These are phyloP conservation scores for Aspergillus candidus DNA, from an alignment of 2,329 filamentous ascomycete species.

Conservation along the genomic window DNA sequence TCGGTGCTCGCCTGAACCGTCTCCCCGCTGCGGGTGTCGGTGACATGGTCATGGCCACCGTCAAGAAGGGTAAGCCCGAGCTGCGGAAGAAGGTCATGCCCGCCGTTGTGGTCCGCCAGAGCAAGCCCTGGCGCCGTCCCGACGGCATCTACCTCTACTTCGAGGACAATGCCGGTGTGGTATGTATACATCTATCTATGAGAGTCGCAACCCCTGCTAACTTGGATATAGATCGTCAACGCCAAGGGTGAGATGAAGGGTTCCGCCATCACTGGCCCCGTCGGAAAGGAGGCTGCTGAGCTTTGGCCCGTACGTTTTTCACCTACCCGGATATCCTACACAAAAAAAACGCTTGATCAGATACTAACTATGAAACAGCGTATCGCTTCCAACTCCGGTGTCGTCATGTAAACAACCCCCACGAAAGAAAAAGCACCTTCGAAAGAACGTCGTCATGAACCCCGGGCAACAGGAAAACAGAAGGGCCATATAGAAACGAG, in stretches of 20 bases:
- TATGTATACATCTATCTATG: constrained; percentile 48
- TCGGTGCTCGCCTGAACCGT: constrained; percentile 94
- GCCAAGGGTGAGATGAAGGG: constrained; percentile 99
- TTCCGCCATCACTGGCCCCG: constrained; percentile 96
- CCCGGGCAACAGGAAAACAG: constrained; percentile 9
- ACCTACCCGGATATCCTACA: background rate
- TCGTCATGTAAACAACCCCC: constrained; percentile 81
- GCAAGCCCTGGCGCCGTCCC: constrained; percentile 98
- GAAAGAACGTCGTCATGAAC: background rate
- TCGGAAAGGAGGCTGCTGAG: constrained; percentile 99
- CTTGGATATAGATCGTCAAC: constrained; percentile 76
- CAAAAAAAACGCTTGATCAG: constrained; percentile 1
- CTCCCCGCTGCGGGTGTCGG: constrained; percentile 95
- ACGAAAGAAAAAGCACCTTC: background rate
- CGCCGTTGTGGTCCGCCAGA: constrained; percentile 96
- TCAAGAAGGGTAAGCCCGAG: constrained; percentile 99
- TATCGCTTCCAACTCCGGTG: constrained; percentile 99
- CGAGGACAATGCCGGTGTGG: constrained; percentile 99
- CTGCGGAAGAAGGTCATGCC: constrained; percentile 99
- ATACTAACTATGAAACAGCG: constrained; percentile 53
- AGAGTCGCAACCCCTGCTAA: no score
- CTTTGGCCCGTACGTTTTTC: constrained; percentile 80
- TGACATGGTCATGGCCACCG: constrained; percentile 99
- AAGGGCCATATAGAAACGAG: constrained; percentile 9
- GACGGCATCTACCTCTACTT: constrained; percentile 99